A percentile compares a stretch with the other conserved stretches of the same genome.
Evolutionary conservation across 2,329 filamentous ascomycete genomes (phyloP).

Genomic region (Trichoderma sp.): DNA sequence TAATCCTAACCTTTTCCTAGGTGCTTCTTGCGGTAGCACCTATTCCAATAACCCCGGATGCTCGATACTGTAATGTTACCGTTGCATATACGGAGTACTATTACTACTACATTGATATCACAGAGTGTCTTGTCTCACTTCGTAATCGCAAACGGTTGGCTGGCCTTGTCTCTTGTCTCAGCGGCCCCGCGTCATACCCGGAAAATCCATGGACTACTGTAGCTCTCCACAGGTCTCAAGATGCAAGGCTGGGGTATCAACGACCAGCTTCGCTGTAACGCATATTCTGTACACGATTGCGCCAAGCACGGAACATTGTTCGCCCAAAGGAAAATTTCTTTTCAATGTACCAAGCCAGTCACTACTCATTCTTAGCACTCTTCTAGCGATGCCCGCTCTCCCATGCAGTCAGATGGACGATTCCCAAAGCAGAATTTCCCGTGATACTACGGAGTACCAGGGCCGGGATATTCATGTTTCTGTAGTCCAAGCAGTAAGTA

Average conservation of each 20-base stretch:
- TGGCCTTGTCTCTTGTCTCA: not conserved
- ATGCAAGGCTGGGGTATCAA: not conserved
- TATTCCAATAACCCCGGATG: not conserved
- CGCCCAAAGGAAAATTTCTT: not conserved
- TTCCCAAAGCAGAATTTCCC: not conserved
- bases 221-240: not conserved
- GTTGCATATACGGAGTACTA: not conserved
- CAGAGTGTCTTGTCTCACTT: not conserved
- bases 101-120: not conserved
- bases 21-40: not conserved
- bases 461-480: not conserved
- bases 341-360: not conserved
- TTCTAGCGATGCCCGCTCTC: not conserved
- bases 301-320: not conserved
- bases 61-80: not conserved
- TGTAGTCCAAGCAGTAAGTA: not conserved
- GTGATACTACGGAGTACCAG: not conserved
- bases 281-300: not conserved
- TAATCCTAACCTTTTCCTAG: not conserved
- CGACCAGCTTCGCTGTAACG: not conserved
- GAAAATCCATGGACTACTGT: not conserved
- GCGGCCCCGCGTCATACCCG: not conserved
- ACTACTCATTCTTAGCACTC: not conserved
- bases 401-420: not conserved
- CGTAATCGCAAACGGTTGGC: not conserved